Percentiles rank a stretch among this genome's conserved stretches.
phyloP scores from a whole-genome alignment of 768 basidiomycete genomes.

The Collybiopsis luxurians region DNA sequence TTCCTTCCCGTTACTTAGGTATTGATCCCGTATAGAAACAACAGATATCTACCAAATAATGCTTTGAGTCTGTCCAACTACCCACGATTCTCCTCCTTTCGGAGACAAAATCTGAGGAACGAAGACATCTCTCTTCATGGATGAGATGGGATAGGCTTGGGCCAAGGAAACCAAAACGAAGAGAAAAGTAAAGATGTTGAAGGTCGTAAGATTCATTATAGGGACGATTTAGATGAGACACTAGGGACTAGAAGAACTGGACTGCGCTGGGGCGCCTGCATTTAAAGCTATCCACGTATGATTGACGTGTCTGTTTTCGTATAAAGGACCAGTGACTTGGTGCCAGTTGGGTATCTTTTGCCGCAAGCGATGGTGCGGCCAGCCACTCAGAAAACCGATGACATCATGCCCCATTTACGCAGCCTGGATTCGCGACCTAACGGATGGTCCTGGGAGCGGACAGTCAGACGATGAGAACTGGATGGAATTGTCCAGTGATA shows the following conservation, averaged over 20 bases:
- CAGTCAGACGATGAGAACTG: no score
- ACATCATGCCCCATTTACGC: no score
- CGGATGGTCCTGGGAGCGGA: no score
- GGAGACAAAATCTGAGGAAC: background rate
- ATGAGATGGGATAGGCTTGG: slow-evolving; percentile 1
- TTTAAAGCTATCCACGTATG: background rate
- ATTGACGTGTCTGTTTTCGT: background rate
- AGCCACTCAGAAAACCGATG: no score
- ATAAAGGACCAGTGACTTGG: no score
- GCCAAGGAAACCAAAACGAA: background rate
- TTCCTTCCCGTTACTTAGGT: background rate
- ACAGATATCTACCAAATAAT: background rate
- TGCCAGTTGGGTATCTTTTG: no score
- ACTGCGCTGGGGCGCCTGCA: background rate
- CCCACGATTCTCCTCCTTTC: no score
- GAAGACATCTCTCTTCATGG: background rate
- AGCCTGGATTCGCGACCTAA: no score
- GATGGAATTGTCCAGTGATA: no score
- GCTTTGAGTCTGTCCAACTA: no score
- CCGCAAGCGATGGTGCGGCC: no score
- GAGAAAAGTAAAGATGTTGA: background rate
- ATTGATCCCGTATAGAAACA: background rate
- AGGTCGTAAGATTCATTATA: slow-evolving; percentile 4
- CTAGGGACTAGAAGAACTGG: background rate
- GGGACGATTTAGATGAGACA: background rate